Base-by-base conservation (phyloP, 169 alveolate genomes). In the Ichthyophthirius multifiliis region DNA sequence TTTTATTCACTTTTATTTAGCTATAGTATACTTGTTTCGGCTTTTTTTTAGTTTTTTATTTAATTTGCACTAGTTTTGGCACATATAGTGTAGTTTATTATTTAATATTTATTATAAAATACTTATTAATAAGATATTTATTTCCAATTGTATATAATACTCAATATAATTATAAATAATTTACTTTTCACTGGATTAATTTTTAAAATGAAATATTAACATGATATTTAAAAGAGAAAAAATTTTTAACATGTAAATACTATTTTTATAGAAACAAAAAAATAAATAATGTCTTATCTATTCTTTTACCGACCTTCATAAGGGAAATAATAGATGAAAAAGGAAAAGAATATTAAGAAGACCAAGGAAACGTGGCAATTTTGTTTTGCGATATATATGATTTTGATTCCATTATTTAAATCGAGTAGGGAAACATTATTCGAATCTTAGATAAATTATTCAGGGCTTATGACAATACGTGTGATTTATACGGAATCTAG, bases 361-460 rank as follows among this genome's bases (percentile, higher is more conserved):
- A 84, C 64, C 74, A 88, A 64, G 91, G 88, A 31, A 74, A 46
- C 43, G 93, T 88, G 1, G 79, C 88, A 2, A 46, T 88, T 1
- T 18, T 88, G 15, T 88, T 88, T 74, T 88, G 93, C 62, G 91
- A 88, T 67, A 76, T 88, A 31, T 32, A 65, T 30, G 89, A 84
- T 64, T 88, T 88, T 39, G 93, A 88, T 65, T 15, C 31, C n/a
- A 75, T 88, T 34, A 76, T 73, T n/a, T 75, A 82, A 35, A 64
- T 82, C 41, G 64, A 46, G 9, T 75, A 88, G 55, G 41, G 75
- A 10, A 82, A 88, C n/a, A 41, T 88, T 0, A 71, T 83, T 13
- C 37, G 75, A 13, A 62, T 88, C 5, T 48, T 88, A 35, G 91
- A 88, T 47, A 32, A 67, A 31, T 5, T 88, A 20, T 84, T 75